phyloP scores from a whole-genome alignment of 31 red algal genomes.

The Asparagopsis taxiformis region DNA sequence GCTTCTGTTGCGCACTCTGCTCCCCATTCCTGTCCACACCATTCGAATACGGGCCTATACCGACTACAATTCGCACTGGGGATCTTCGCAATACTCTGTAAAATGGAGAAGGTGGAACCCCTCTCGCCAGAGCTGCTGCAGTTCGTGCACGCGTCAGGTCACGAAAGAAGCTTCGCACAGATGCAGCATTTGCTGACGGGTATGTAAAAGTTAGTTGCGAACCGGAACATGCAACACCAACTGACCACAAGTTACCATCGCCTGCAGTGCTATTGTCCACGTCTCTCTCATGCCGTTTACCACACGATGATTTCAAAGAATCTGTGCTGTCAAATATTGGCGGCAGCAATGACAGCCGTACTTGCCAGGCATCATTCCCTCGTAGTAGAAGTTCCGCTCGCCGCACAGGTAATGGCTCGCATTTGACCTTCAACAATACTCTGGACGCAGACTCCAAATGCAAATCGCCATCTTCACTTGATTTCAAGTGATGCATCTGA shows the following conservation, averaged over 20 bases:
- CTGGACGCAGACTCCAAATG: constrained; percentile 76
- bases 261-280: not conserved
- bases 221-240: constrained; percentile 75
- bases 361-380: constrained; percentile 84
- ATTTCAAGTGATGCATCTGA: constrained; percentile 47
- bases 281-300: not conserved
- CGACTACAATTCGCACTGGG: constrained; percentile 82
- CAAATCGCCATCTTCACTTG: constrained; percentile 67
- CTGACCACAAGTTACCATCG: constrained; percentile 67
- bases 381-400: constrained; percentile 74
- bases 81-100: constrained; percentile 78
- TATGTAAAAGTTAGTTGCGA: constrained; percentile 87
- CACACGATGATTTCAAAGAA: constrained; percentile 2
- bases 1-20: constrained; percentile 7
- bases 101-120: constrained; percentile 78
- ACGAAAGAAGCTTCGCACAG: constrained; percentile 89
- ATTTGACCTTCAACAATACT: constrained; percentile 72
- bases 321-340: constrained; percentile 90
- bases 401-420: constrained; percentile 81
- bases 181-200: constrained; percentile 76
- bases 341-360: constrained; percentile 76
- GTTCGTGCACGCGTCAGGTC: constrained; percentile 81
- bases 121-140: constrained; percentile 74
- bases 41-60: constrained; percentile 57
- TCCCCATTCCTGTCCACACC: not conserved